Conservation (phyloP, 208 protist species). For the Blastocrithidia nonstop region DNA sequence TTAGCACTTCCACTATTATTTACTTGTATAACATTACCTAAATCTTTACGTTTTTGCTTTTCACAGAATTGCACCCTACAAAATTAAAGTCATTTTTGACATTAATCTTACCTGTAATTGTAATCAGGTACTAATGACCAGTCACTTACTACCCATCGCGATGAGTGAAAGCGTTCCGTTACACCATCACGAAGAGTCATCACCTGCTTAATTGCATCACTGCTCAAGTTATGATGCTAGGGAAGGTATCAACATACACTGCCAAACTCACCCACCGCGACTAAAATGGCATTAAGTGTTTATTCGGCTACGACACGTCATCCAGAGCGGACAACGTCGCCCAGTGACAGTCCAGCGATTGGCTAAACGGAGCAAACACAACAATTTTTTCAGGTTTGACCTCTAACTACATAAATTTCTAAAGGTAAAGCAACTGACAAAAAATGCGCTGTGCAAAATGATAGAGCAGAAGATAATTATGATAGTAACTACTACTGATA, state of each 20-base stretch:
- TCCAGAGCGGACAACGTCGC: conserved; percentile 66
- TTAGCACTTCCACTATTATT: too few species aligned
- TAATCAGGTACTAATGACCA: conserved; percentile 38
- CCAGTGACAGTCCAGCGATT: conserved; percentile 59
- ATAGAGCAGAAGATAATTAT: too few species aligned
- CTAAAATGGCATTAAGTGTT: conserved; percentile 49
- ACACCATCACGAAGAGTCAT: conserved; percentile 47
- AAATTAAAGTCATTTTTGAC: too few species aligned
- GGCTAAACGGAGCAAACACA: conserved; percentile 50
- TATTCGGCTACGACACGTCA: conserved; percentile 55
- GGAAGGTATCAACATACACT: conserved; percentile 23
- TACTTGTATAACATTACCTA: too few species aligned
- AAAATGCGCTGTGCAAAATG: too few species aligned
- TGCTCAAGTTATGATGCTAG: conserved; percentile 56
- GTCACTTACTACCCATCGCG: conserved; percentile 73
- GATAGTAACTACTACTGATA: too few species aligned
- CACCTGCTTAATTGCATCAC: conserved; percentile 42
- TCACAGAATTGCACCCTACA: too few species aligned
- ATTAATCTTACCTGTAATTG: too few species aligned
- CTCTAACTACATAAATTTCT: too few species aligned
- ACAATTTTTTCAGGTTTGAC: too few species aligned
- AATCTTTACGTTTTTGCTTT: too few species aligned
- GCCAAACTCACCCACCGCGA: conserved; percentile 44
- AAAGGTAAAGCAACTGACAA: too few species aligned
- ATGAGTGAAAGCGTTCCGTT: conserved; percentile 27